A percentile compares a stretch with the other conserved stretches of the same genome.
Conservation (phyloP, 1,284 basidiomycete genomes). For the Mrakiaceae sp. region DNA sequence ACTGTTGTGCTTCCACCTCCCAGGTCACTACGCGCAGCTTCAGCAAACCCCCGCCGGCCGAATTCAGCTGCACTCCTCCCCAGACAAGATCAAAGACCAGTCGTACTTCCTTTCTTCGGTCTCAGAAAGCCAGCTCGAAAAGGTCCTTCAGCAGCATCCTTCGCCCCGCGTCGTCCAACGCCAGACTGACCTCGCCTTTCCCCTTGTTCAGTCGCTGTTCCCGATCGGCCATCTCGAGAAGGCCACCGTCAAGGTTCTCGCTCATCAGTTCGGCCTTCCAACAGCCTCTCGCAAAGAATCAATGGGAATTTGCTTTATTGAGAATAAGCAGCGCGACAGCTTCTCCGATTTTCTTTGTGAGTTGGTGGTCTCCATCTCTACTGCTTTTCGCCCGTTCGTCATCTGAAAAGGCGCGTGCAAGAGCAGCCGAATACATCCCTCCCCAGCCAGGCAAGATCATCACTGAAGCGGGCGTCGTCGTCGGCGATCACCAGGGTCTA, state of each 20-base stretch:
- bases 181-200: not conserved
- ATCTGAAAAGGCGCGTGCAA: not conserved
- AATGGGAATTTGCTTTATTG: conserved; percentile 97
- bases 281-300: conserved; percentile 74
- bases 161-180: too few relatives aligned
- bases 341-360: conserved; percentile 67
- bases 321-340: conserved; percentile 46
- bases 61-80: conserved; percentile 53
- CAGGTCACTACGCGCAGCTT: conserved; percentile 84
- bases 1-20: not conserved
- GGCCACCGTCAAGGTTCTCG: conserved; percentile 63
- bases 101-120: conserved; percentile 84
- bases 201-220: conserved; percentile 51
- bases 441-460: conserved; percentile 58
- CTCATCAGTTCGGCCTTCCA: conserved; percentile 51
- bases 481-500: conserved; percentile 62
- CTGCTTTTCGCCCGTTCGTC: not conserved
- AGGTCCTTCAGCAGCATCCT: too few relatives aligned
- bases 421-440: conserved; percentile 61
- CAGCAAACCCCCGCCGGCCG: conserved; percentile 36
- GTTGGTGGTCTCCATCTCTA: conserved; percentile 17
- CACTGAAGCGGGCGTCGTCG: conserved; percentile 44
- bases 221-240: conserved; percentile 62
- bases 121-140: conserved; percentile 46
- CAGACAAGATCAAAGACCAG: conserved; percentile 74